A percentile compares a stretch with the other conserved stretches of the same genome.
These are phyloP conservation scores for Karstenula rhodostoma DNA, from an alignment of 2,329 filamentous ascomycete genomes.

Conservation along the genomic window DNA sequence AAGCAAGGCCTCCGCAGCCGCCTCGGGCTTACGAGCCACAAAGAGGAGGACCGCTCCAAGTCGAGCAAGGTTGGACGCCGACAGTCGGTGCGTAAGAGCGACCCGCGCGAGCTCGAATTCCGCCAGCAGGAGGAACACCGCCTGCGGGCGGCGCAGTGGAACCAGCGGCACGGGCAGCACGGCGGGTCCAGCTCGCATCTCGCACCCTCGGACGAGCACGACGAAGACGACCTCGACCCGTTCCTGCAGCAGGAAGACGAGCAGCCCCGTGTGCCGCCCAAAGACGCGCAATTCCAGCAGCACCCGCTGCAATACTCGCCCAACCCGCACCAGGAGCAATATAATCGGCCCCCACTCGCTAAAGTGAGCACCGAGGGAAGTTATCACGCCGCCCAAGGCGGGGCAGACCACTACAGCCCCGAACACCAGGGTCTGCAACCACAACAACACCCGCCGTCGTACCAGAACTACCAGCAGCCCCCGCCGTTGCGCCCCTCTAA, in stretches of 20 bases:
- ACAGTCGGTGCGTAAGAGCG: slow-evolving; percentile 48
- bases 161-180: slow-evolving; percentile 32
- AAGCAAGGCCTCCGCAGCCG: slow-evolving; percentile 47
- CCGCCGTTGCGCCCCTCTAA: slow-evolving; percentile 31
- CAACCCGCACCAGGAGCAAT: slow-evolving; percentile 42
- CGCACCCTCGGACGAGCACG: slow-evolving; percentile 47
- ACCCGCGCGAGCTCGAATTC: slow-evolving; percentile 38
- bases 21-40: slow-evolving; percentile 40
- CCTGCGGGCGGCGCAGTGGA: slow-evolving; percentile 32
- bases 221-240: slow-evolving; percentile 49
- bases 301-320: slow-evolving; percentile 36
- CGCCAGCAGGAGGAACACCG: slow-evolving; percentile 35
- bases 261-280: slow-evolving; percentile 46
- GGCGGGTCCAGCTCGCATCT: slow-evolving; percentile 45
- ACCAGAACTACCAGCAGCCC: slow-evolving; percentile 42
- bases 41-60: slow-evolving; percentile 45
- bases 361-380: slow-evolving; percentile 50
- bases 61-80: slow-evolving; percentile 40
- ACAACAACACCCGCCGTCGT: slow-evolving; percentile 40
- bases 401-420: slow-evolving; percentile 51
- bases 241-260: slow-evolving; percentile 46
- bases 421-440: slow-evolving; percentile 43
- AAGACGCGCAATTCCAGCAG: slow-evolving; percentile 43
- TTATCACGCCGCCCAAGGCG: slow-evolving; percentile 47
- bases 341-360: slow-evolving; percentile 48